These are phyloP conservation scores for Potentilla sterilis DNA, from an alignment of 306 rosid genomes.

Conservation along the genomic window DNA sequence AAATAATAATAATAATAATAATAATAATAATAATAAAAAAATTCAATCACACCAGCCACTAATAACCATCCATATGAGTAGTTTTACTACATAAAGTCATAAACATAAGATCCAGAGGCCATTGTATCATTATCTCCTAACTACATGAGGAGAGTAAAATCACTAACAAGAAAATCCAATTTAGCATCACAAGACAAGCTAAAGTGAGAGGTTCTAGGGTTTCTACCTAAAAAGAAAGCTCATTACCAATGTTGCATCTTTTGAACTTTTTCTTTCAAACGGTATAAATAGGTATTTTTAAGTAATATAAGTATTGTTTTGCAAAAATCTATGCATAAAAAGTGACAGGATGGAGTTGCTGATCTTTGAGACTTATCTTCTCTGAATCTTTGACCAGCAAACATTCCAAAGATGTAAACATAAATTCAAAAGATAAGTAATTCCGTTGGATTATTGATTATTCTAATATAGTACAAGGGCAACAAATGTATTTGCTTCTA, in stretches of 20 bases:
- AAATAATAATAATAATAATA: no score
- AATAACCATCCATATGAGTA: constrained; percentile 1
- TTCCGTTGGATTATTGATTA: neutral
- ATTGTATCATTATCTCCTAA: neutral
- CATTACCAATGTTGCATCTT: neutral
- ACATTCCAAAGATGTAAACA: neutral
- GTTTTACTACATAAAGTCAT: neutral
- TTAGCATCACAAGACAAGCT: neutral
- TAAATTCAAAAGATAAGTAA: neutral
- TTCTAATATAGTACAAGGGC: neutral
- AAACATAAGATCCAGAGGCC: neutral
- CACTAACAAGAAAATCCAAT: constrained; percentile 10
- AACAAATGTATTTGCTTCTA: neutral
- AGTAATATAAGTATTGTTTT: neutral
- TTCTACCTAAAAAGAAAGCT: neutral
- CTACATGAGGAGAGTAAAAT: neutral
- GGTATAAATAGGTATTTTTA: neutral
- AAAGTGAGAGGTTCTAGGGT: neutral
- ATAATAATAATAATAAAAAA: no score
- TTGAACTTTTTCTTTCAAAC: neutral
- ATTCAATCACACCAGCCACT: neutral
- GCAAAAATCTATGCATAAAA: neutral
- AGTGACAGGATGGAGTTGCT: neutral
- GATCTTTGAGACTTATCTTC: neutral
- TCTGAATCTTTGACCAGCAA: neutral